Evolutionary conservation across 2,329 filamentous ascomycete species (phyloP).

Genomic region (Nigrograna mackinnonii): DNA sequence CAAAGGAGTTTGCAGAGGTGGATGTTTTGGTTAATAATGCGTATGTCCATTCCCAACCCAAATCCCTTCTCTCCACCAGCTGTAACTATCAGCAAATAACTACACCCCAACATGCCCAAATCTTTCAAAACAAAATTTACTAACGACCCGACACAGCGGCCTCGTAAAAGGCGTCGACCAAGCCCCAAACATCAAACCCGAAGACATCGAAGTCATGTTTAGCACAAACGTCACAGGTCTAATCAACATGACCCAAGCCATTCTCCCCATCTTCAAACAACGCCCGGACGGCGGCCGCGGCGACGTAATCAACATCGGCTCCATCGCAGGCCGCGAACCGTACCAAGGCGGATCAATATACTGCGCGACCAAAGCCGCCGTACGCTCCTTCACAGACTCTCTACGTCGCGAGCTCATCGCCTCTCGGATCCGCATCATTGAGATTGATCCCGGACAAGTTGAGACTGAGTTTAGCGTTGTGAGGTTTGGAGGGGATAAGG

Average conservation of each 20-base stretch:
- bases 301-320: conserved; percentile 95
- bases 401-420: conserved; percentile 82
- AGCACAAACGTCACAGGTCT: conserved; percentile 91
- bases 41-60: conserved; percentile 55
- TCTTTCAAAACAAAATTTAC: background rate
- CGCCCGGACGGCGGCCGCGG: conserved; percentile 71
- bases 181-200: conserved; percentile 79
- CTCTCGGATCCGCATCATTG: conserved; percentile 80
- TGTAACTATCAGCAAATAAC: background rate
- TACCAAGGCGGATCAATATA: conserved; percentile 89
- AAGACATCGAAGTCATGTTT: conserved; percentile 88
- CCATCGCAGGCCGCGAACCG: conserved; percentile 85
- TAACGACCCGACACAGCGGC: conserved; percentile 59
- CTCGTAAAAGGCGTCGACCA: conserved; percentile 87
- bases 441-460: conserved; percentile 89
- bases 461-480: conserved; percentile 94
- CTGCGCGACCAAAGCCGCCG: conserved; percentile 89
- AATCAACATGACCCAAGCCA: conserved; percentile 94
- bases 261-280: conserved; percentile 80
- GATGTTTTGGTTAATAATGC: conserved; percentile 96
- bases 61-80: background rate
- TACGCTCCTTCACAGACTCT: conserved; percentile 81
- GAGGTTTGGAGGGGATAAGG: conserved; percentile 84
- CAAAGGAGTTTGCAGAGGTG: conserved; percentile 81
- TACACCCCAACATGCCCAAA: too few relatives aligned